Base-by-base conservation (phyloP, 2,329 filamentous ascomycete genomes). In the Thelonectria olida region DNA sequence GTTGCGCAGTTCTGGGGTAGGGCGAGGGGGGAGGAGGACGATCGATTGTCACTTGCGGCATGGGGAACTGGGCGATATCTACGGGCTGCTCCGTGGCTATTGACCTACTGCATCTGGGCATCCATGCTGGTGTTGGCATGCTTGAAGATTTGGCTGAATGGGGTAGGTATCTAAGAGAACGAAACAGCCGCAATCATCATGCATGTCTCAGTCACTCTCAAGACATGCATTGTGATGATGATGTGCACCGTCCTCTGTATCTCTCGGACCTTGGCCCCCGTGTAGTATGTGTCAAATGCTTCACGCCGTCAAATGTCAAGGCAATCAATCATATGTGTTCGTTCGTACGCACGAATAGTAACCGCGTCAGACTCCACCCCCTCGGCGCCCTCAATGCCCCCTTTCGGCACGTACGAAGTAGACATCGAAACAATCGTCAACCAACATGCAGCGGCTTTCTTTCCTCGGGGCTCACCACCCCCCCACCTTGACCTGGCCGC, bases 1-100 rank as follows among this genome's bases (percentile, higher is more conserved):
- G 53, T 62, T 58, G 54, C 45, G 61, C 55, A 47, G 63, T 47
- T 55, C 66, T 56, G 59, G 60, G 58, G 63, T 66, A 53, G 58
- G 47, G 67, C 57, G 45, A 39, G 56, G 28, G 9, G 58, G 22
- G 48, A 60, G 57, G 57, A 60, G 62, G 64, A 64, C 54, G 54
- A 54, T 53, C 51, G 58, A 58, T 41, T 51, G 50, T 47, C 23
- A n/a, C 23, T 50, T 49, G 44, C 55, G 52, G 15, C 49, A 60
- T 25, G 41, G 22, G 17, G 50, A 13, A 22, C 15, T 45, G 52
- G 41, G 28, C 39, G n/a, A 38, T 27, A 39, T 44, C 25, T n/a
- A n/a, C n/a, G n/a, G n/a, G n/a, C 22, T 25, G 31, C 34, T 13
- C 31, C 34, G n/a, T 48, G 25, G 5, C 19, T 34, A 34, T 47